Percentiles rank a stretch among this genome's conserved stretches.
These are phyloP conservation scores for Hypoxylon sp. DNA, from an alignment of 2,329 filamentous ascomycete genomes.

Conservation along the genomic window DNA sequence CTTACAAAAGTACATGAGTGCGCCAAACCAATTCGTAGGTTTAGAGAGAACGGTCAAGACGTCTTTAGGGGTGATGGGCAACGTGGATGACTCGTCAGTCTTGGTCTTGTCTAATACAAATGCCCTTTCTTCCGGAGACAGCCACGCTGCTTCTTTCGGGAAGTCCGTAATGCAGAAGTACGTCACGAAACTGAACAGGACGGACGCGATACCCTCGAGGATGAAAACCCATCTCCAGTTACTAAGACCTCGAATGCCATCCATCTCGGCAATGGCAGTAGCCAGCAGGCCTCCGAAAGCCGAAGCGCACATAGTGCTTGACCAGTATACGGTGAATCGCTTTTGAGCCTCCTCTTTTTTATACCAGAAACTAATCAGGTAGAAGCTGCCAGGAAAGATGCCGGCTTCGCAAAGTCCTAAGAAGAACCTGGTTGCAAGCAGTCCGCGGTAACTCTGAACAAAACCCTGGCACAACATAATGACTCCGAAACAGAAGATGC, in stretches of 20 bases:
- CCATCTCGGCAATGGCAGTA: slow-evolving; percentile 63
- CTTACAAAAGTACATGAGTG: slow-evolving; percentile 50
- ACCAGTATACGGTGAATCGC: slow-evolving; percentile 72
- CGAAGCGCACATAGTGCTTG: slow-evolving; percentile 67
- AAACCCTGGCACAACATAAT: slow-evolving; percentile 65
- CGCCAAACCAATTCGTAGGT: slow-evolving; percentile 36
- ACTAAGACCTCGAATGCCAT: slow-evolving; percentile 62
- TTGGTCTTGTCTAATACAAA: slow-evolving; percentile 47
- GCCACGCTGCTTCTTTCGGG: slow-evolving; percentile 43
- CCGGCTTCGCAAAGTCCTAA: slow-evolving; percentile 67
- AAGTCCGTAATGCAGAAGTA: slow-evolving; percentile 50
- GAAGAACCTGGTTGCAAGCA: slow-evolving; percentile 64
- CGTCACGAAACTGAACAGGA: slow-evolving; percentile 53
- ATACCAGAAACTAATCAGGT: slow-evolving; percentile 75
- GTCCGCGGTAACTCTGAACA: slow-evolving; percentile 62
- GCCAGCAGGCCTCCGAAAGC: slow-evolving; percentile 74
- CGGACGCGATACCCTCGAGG: slow-evolving; percentile 59
- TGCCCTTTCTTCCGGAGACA: slow-evolving; percentile 51
- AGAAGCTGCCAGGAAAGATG: slow-evolving; percentile 68
- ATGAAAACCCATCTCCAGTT: slow-evolving; percentile 78
- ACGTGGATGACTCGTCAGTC: slow-evolving; percentile 6
- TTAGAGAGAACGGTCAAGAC: slow-evolving; percentile 21
- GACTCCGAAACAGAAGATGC: slow-evolving; percentile 60
- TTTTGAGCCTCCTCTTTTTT: slow-evolving; percentile 71
- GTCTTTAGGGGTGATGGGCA: slow-evolving; percentile 27